Evolutionary conservation across 2,329 filamentous ascomycete genomes (phyloP).

Genomic region (Acarospora socialis): DNA sequence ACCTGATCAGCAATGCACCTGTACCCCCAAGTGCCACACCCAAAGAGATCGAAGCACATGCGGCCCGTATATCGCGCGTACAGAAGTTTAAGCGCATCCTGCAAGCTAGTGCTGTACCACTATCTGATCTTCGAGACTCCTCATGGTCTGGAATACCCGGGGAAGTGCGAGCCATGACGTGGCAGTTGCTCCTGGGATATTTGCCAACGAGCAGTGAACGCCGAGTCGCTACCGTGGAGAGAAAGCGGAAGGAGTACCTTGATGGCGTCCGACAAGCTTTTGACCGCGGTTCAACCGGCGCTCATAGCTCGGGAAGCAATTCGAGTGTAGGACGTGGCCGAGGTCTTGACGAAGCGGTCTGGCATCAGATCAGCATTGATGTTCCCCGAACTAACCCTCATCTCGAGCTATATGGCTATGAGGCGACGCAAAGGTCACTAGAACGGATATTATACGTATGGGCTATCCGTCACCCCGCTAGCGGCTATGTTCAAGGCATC

Average conservation of each 20-base stretch:
- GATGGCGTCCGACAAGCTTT: conserved; percentile 68
- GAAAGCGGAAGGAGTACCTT: conserved; percentile 91
- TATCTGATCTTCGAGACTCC: conserved; percentile 67
- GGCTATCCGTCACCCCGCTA: conserved; percentile 94
- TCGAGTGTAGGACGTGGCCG: conserved; percentile 40
- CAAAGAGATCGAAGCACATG: conserved; percentile 77
- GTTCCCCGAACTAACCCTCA: conserved; percentile 93
- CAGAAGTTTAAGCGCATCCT: conserved; percentile 97
- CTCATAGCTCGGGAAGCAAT: conserved; percentile 22
- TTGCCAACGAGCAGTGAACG: conserved; percentile 93
- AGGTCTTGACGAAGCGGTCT: conserved; percentile 89
- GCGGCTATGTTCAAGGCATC: conserved; percentile 95
- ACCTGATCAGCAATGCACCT: conserved; percentile 79
- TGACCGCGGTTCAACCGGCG: conserved; percentile 35
- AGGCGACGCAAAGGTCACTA: conserved; percentile 84
- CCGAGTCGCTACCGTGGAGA: conserved; percentile 73
- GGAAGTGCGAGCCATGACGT: conserved; percentile 97
- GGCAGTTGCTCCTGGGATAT: conserved; percentile 90
- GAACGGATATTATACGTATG: conserved; percentile 94
- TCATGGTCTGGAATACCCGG: conserved; percentile 92
- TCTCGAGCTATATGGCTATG: conserved; percentile 85
- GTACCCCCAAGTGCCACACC: conserved; percentile 57
- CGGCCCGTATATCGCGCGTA: conserved; percentile 78
- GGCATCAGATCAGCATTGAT: conserved; percentile 99
- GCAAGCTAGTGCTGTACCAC: conserved; percentile 76